A percentile compares a stretch with the other conserved stretches of the same genome.
Evolutionary conservation across 2,329 filamentous ascomycete species (phyloP).

Genomic region (Aspergillus amoenus): DNA sequence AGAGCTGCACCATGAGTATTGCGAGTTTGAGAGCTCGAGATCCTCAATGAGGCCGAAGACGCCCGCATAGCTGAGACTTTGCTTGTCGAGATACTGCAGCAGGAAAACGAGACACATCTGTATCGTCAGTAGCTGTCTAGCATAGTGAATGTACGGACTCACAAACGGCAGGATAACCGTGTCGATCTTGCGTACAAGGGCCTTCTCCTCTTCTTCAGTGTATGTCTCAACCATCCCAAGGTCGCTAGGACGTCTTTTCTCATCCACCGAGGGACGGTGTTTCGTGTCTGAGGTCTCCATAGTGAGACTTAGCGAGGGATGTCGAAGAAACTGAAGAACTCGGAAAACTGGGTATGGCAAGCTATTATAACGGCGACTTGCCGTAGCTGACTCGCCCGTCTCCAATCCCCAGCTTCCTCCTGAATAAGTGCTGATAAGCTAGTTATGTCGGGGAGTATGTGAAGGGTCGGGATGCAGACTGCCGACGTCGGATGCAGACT

Average conservation of each 20-base stretch:
- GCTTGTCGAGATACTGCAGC: constrained; percentile 46
- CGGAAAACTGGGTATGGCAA: too few relatives aligned
- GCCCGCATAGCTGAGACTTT: constrained; percentile 51
- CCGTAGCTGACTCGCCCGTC: not conserved
- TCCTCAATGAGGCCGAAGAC: constrained; percentile 47
- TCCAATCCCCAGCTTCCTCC: not conserved
- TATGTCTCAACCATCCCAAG: not conserved
- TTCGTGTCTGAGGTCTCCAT: not conserved
- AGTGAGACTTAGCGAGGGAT: not conserved
- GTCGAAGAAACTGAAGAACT: too few relatives aligned
- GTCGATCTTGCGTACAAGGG: constrained; percentile 1
- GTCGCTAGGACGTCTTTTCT: not conserved
- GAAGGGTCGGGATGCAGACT: not conserved
- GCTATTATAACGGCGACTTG: not conserved
- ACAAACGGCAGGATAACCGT: constrained; percentile 1
- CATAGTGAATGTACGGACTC: not conserved
- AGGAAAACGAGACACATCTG: constrained; percentile 46
- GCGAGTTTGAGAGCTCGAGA: constrained; percentile 43
- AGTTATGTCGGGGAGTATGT: not conserved
- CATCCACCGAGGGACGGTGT: not conserved
- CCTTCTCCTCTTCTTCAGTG: not conserved
- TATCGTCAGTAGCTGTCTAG: not conserved
- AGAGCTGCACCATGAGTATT: constrained; percentile 51
- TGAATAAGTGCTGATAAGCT: not conserved
- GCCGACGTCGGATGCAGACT: not conserved